Conservation (phyloP, 2,329 filamentous ascomycete species). For the Pyrenophora tritici-repentis region DNA sequence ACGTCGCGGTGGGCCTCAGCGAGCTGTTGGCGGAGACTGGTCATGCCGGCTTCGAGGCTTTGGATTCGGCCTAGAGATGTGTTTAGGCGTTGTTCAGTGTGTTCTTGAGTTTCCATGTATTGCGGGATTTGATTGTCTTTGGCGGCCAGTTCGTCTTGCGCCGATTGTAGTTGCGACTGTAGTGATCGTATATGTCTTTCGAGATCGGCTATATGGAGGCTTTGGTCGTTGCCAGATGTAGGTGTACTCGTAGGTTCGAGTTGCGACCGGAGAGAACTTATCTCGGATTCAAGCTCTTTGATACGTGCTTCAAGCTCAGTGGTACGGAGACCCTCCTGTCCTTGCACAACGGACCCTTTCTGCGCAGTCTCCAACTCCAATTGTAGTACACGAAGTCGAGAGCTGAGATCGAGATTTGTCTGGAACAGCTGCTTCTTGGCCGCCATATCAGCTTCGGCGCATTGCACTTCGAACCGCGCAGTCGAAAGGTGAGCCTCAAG, state of each 20-base stretch:
- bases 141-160: slow-evolving; percentile 19
- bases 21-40: slow-evolving; percentile 41
- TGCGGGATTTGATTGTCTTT: slow-evolving; percentile 36
- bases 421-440: slow-evolving; percentile 36
- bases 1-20: slow-evolving; percentile 37
- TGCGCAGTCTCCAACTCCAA: slow-evolving; percentile 22
- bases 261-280: background rate
- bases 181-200: slow-evolving; percentile 6
- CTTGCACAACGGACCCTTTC: background rate
- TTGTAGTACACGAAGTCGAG: slow-evolving; percentile 26
- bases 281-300: background rate
- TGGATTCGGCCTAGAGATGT: slow-evolving; percentile 37
- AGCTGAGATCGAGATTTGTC: slow-evolving; percentile 30
- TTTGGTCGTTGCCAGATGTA: background rate
- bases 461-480: slow-evolving; percentile 33
- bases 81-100: slow-evolving; percentile 31
- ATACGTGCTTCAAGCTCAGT: slow-evolving; percentile 4
- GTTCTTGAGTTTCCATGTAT: slow-evolving; percentile 32
- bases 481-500: slow-evolving; percentile 32
- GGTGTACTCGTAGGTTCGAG: background rate
- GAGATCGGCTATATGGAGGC: slow-evolving; percentile 1
- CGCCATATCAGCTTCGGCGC: slow-evolving; percentile 30
- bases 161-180: slow-evolving; percentile 30
- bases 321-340: background rate
- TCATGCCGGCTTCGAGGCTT: slow-evolving; percentile 33